These are phyloP conservation scores for Podospora australis DNA, from an alignment of 495 filamentous ascomycete genomes.

Conservation along the genomic window DNA sequence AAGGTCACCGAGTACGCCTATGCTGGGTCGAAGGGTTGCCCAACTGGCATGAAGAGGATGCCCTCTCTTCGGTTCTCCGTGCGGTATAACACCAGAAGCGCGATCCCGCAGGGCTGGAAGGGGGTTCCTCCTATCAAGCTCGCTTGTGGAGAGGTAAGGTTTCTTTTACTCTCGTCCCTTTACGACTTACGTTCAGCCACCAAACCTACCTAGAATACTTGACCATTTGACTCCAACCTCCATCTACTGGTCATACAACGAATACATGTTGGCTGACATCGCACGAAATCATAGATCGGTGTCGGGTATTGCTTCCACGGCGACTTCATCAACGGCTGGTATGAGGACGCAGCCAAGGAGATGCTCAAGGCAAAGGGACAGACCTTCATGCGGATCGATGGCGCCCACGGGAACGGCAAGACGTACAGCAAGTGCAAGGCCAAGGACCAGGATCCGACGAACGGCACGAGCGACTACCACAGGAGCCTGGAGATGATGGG, in stretches of 20 bases:
- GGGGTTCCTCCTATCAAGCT: conserved; percentile 29
- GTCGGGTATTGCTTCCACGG: conserved; percentile 34
- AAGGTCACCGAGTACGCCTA: conserved; percentile 30
- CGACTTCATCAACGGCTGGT: conserved; percentile 36
- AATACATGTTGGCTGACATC: background rate
- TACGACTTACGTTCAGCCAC: background rate
- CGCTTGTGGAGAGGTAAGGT: conserved; percentile 28
- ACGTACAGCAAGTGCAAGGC: conserved; percentile 28
- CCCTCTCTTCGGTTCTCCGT: conserved; percentile 28
- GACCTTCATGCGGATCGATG: conserved; percentile 30
- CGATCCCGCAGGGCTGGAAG: conserved; percentile 30
- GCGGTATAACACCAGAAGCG: conserved; percentile 23
- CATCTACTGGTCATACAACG: background rate
- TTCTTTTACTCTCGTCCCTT: conserved; percentile 1
- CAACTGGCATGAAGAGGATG: conserved; percentile 24
- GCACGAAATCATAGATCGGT: conserved; percentile 18
- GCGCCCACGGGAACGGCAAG: conserved; percentile 29
- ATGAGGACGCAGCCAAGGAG: conserved; percentile 26
- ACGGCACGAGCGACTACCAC: conserved; percentile 31
- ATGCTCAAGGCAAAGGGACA: conserved; percentile 31
- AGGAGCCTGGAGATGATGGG: conserved; percentile 33
- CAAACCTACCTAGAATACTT: background rate
- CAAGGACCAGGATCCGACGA: conserved; percentile 25
- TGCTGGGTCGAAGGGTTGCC: conserved; percentile 25
- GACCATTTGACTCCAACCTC: too few species aligned